phyloP scores from a whole-genome alignment of 2,329 filamentous ascomycete species.

The Xylaria sp. region DNA sequence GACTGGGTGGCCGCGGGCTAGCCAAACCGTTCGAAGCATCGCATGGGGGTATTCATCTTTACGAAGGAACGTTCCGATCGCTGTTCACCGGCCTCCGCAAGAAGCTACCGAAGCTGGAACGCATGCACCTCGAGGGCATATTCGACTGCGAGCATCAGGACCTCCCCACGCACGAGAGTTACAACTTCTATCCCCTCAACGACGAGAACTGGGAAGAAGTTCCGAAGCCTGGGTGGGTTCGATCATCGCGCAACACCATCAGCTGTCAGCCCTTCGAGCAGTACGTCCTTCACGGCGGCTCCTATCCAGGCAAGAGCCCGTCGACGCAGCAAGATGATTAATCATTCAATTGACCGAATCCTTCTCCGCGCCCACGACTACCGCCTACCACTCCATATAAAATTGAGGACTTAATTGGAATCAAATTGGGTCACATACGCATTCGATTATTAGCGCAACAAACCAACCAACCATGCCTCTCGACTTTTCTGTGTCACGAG shows the following conservation, averaged over 20 bases:
- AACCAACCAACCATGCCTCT: slow-evolving; percentile 31
- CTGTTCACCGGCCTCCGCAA: slow-evolving; percentile 55
- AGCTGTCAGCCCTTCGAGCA: slow-evolving; percentile 54
- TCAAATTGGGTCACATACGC: slow-evolving; percentile 20
- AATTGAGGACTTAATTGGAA: slow-evolving; percentile 18
- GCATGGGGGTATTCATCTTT: slow-evolving; percentile 57
- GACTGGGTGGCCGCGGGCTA: slow-evolving; percentile 58
- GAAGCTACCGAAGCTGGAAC: slow-evolving; percentile 52
- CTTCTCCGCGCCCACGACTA: neutral
- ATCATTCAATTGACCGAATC: slow-evolving; percentile 8
- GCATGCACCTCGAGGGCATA: slow-evolving; percentile 59
- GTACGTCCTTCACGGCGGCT: slow-evolving; percentile 53
- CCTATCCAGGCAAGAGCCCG: slow-evolving; percentile 48
- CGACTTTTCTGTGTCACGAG: slow-evolving; percentile 37
- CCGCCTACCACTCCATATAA: neutral
- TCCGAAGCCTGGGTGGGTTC: slow-evolving; percentile 45
- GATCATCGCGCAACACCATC: slow-evolving; percentile 48
- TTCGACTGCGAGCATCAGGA: slow-evolving; percentile 55
- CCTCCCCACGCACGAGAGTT: slow-evolving; percentile 53
- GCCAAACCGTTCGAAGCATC: slow-evolving; percentile 53
- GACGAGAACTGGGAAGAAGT: slow-evolving; percentile 55
- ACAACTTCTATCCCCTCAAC: slow-evolving; percentile 55
- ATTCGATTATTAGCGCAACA: slow-evolving; percentile 29
- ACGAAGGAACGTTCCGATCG: slow-evolving; percentile 56
- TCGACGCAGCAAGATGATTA: slow-evolving; percentile 40